Evolutionary conservation across 2,329 filamentous ascomycete species (phyloP).

Genomic region (Colletotrichum spinosum): DNA sequence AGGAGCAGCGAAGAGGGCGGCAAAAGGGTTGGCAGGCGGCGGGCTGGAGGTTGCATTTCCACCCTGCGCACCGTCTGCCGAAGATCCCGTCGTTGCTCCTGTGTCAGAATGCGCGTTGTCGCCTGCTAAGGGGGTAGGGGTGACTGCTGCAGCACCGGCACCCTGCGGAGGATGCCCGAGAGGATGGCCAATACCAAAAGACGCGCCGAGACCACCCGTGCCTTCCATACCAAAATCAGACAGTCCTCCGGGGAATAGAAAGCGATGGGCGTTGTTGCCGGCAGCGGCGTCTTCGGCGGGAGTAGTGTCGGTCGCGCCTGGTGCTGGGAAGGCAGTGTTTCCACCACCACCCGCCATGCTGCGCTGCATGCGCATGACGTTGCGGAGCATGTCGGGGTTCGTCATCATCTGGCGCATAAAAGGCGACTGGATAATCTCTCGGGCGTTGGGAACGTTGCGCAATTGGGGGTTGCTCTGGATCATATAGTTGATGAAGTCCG

Average conservation of each 20-base stretch:
- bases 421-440: conserved; percentile 88
- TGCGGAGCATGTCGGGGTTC: conserved; percentile 85
- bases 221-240: conserved; percentile 26
- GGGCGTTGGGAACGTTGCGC: conserved; percentile 77
- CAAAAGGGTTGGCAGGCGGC: conserved; percentile 73
- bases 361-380: conserved; percentile 85
- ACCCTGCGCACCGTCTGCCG: conserved; percentile 39
- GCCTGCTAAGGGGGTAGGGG: conserved; percentile 18
- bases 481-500: conserved; percentile 94
- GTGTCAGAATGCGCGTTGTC: conserved; percentile 37
- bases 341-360: conserved; percentile 68
- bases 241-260: conserved; percentile 55
- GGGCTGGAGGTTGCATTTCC: conserved; percentile 45
- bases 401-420: conserved; percentile 93
- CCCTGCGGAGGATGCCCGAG: conserved; percentile 36
- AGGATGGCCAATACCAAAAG: conserved; percentile 42
- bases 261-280: conserved; percentile 44
- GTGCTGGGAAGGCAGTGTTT: conserved; percentile 81
- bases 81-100: conserved; percentile 34
- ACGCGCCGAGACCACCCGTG: conserved; percentile 43
- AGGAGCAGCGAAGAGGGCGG: conserved; percentile 66
- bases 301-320: conserved; percentile 90
- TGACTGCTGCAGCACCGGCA: conserved; percentile 30
- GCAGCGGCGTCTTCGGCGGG: conserved; percentile 60
- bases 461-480: conserved; percentile 91